Conservation (phyloP, 2,329 filamentous ascomycete species). For the Aureobasidium sp. region DNA sequence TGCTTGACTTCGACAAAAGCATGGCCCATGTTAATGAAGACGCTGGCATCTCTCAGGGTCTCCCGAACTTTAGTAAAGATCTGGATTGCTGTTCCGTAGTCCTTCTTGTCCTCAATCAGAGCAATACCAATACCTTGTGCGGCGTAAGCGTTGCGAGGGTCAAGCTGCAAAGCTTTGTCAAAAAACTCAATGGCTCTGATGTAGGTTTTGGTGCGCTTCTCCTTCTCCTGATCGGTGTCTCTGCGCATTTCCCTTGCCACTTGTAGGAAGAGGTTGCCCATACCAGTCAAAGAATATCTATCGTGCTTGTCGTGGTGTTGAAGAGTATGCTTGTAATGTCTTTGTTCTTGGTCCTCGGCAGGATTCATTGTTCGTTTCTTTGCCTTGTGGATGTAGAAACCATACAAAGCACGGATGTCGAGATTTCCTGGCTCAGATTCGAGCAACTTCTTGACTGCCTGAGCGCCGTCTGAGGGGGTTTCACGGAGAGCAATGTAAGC, state of each 20-base stretch:
- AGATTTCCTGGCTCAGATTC: slow-evolving; percentile 77
- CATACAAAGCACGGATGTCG: slow-evolving; percentile 86
- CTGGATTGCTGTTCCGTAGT: slow-evolving; percentile 71
- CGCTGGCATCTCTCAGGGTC: slow-evolving; percentile 77
- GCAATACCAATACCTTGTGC: slow-evolving; percentile 95
- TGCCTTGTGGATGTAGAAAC: slow-evolving; percentile 88
- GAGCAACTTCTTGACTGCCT: slow-evolving; percentile 77
- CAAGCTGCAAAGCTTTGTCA: slow-evolving; percentile 91
- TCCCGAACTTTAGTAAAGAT: slow-evolving; percentile 89
- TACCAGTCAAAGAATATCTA: slow-evolving; percentile 88
- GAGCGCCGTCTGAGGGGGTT: slow-evolving; percentile 75
- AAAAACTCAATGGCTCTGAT: slow-evolving; percentile 95
- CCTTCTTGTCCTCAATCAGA: slow-evolving; percentile 88
- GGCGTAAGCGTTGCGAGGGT: slow-evolving; percentile 90
- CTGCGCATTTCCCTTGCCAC: slow-evolving; percentile 91
- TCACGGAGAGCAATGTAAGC: slow-evolving; percentile 83
- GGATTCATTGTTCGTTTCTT: slow-evolving; percentile 77
- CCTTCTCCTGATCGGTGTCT: slow-evolving; percentile 80
- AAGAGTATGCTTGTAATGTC: slow-evolving; percentile 93
- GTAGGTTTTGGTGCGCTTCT: slow-evolving; percentile 82
- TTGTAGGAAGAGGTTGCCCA: slow-evolving; percentile 90
- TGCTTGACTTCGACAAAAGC: slow-evolving; percentile 87
- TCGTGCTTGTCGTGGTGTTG: slow-evolving; percentile 96
- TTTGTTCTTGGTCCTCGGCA: slow-evolving; percentile 81
- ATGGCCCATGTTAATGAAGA: slow-evolving; percentile 90